phyloP scores from a whole-genome alignment of 2,329 filamentous ascomycete genomes.

The Neonectria coccinea region DNA sequence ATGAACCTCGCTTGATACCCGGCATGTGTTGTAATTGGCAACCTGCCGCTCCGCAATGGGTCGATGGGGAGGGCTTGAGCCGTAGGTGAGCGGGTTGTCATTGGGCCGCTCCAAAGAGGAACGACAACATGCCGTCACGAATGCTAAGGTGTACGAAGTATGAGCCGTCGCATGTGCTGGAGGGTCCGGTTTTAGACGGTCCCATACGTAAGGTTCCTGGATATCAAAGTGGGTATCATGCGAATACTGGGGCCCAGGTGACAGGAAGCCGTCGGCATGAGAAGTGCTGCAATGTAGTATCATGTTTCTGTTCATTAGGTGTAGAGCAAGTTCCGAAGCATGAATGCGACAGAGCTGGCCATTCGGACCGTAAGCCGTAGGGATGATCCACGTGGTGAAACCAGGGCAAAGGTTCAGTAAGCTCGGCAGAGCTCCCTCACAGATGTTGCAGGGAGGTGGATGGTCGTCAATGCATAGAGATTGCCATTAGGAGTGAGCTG shows the following conservation, averaged over 20 bases:
- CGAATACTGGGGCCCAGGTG: conserved; percentile 14
- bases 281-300: conserved; percentile 2
- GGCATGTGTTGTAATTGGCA: conserved; percentile 30
- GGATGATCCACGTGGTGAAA: conserved; percentile 45
- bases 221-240: conserved; percentile 33
- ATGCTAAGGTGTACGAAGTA: conserved; percentile 35
- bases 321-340: conserved; percentile 22
- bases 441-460: conserved; percentile 20
- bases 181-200: conserved; percentile 34
- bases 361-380: conserved; percentile 40
- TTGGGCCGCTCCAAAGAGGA: conserved; percentile 30
- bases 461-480: conserved; percentile 27
- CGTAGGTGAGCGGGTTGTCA: conserved; percentile 21
- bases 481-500: conserved; percentile 1
- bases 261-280: neutral
- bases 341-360: conserved; percentile 31
- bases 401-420: conserved; percentile 29
- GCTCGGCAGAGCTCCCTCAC: conserved; percentile 24
- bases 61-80: conserved; percentile 20
- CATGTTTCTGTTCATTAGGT: conserved; percentile 29
- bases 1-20: conserved; percentile 1
- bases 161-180: conserved; percentile 33
- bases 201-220: conserved; percentile 35
- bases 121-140: conserved; percentile 32
- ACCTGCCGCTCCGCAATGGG: conserved; percentile 20